Evolutionary conservation across 441 rosid species (phyloP), one percentile per base, ranked within the genome.

Genomic region (Arabidopsis hybrid): DNA sequence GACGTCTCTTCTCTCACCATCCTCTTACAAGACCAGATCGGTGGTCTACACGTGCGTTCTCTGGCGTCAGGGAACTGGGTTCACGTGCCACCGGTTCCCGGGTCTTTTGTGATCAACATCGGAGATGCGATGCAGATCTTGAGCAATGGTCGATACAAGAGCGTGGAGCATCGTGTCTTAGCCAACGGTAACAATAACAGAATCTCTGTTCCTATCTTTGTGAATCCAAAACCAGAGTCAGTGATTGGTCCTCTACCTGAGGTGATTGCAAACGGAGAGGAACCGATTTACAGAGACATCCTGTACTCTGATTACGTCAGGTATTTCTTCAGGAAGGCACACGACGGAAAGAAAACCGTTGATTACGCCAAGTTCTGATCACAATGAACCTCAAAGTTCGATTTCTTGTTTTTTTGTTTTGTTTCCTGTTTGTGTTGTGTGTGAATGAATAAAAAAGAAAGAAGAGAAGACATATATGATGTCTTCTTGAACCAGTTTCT

Each of bases 11-110:
- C 82, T 0, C 82, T 85, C 57, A 85, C 90, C 4, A 61, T 87
- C 36, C 88, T 87, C 47, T 81, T 84, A 7, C 91, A 87, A 53
- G 88, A 87, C 39, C 72, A 83, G 14, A 75, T 85, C 8, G 88
- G 91, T 2, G 91, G 91, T 1, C 80, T 85, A 4, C 81, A 84
- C n/a, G 83, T 84, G 0, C 74, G 83, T 39, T 82, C 78, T 87
- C 89, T 71, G 26, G 78, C 26, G 78, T 95, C 17, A 43, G 81
- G 75, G 67, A 67, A 73, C 60, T 82, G 85, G 87, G 83, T 88
- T 51, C 82, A 78, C 43, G 78, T 83, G 8, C 88, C 87, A 36
- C 86, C 82, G 0, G 70, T 83, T 34, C 58, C 78, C 0, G 86
- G 87, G 21, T 71, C 87, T 14, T 80, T 86, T 4, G 84, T 88